Percentiles rank a stretch among this genome's conserved stretches.
Conservation (phyloP, 345 rosid genomes). For the Camelina hispida region DNA sequence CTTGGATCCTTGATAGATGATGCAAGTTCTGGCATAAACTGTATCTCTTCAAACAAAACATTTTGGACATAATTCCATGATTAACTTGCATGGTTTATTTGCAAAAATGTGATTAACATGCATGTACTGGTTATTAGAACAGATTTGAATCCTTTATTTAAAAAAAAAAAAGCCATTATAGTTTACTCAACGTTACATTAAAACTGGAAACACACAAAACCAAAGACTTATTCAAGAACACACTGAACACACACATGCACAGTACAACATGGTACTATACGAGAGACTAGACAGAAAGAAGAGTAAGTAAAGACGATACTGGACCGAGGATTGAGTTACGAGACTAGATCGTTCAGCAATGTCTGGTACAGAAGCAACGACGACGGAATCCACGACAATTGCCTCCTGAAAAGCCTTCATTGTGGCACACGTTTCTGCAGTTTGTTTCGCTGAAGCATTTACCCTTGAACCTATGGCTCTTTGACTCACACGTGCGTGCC, state of each 20-base stretch:
- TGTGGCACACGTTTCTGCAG: conserved; percentile 46
- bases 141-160: not conserved
- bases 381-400: conserved; percentile 49
- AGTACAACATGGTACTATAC: conserved; percentile 24
- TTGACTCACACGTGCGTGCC: conserved; percentile 43
- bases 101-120: not conserved
- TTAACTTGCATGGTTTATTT: not conserved
- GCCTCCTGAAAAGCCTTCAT: conserved; percentile 52
- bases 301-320: not conserved
- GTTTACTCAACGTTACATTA: conserved; percentile 16
- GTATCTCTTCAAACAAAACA: no score
- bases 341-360: conserved; percentile 31
- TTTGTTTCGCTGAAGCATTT: conserved; percentile 26
- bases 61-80: no score
- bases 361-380: conserved; percentile 53
- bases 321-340: not conserved
- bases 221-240: conserved; percentile 36
- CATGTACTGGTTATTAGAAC: not conserved
- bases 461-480: conserved; percentile 51
- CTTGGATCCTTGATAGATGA: no score
- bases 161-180: not conserved
- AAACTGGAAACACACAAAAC: conserved; percentile 23
- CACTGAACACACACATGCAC: not conserved
- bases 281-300: conserved; percentile 1
- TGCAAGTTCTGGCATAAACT: no score